Evolutionary conservation across 805 yeast genomes (phyloP), one percentile per base, ranked within the genome.

Genomic region (Lachancea sp.): DNA sequence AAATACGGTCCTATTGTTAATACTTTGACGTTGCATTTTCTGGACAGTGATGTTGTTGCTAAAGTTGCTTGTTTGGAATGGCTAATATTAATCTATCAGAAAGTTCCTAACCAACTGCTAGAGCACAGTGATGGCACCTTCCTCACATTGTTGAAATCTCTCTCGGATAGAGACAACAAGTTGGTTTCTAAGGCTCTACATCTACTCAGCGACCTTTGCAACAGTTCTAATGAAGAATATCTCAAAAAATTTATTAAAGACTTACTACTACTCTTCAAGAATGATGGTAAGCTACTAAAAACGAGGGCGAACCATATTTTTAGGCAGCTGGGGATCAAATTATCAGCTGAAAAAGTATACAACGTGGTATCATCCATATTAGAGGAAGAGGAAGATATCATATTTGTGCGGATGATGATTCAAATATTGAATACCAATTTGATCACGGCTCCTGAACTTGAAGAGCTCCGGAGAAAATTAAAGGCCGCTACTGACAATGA

Each of bases 381-480:
- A 36, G 78, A 75, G 39, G 43, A 63, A 15, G 78, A 78, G 37
- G 66, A 67, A 11, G 84, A 83, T 51, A 62, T 78, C 25, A 78
- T 77, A 7, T 92, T 92, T 57, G 75, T 83, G 22, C 76, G 85
- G 42, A 76, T 80, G 45, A 80, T 92, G 71, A 78, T 90, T 37
- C 96, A 89, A 50, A 86, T 89, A 25, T 69, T 90, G 56, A 87
- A 86, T 61, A 88, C 84, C 49, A 89, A 86, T 44, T 66, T 92
- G 38, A 73, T 92, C 11, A 85, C 95, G 3, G 83, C 96, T 0
- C 87, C 85, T 2, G 97, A 92, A 54, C 69, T 92, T 36, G 63
- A 76, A 0, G 69, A 70, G 2, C 69, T 92, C 47, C 74, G 98
- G 39, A 77, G 74, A 43, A 76, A 83, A 51, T 65, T 90, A 38